phyloP scores from a whole-genome alignment of 257 asterid species.

The Gynochthodes officinalis region DNA sequence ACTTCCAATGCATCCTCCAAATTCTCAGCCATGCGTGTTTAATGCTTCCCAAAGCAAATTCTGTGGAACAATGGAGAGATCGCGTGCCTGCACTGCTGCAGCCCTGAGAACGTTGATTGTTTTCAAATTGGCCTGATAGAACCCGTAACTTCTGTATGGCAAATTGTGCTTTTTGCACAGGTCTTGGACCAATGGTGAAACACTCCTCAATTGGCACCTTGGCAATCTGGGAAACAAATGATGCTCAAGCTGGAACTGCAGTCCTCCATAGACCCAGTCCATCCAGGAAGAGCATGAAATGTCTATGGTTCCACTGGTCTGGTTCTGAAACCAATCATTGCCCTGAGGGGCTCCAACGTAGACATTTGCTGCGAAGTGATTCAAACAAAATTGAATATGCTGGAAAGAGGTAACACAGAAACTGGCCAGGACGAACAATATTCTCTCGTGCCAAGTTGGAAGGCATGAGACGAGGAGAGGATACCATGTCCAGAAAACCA shows the following conservation, averaged over 20 bases:
- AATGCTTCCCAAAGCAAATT: constrained; percentile 90
- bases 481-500: constrained; percentile 88
- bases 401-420: constrained; percentile 60
- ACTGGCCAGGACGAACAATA: constrained; percentile 51
- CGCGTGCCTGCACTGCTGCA: constrained; percentile 79
- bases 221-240: constrained; percentile 93
- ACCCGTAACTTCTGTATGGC: constrained; percentile 63
- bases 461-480: constrained; percentile 61
- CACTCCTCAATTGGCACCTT: constrained; percentile 65
- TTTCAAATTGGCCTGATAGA: constrained; percentile 56
- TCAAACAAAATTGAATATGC: constrained; percentile 75
- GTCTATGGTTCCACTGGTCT: constrained; percentile 73
- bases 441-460: constrained; percentile 68
- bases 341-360: constrained; percentile 74
- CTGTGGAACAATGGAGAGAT: constrained; percentile 48
- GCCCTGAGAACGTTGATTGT: constrained; percentile 56
- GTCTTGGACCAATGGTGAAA: constrained; percentile 68
- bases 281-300: constrained; percentile 58
- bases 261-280: constrained; percentile 91
- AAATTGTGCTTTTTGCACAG: constrained; percentile 76
- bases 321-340: constrained; percentile 88
- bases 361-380: constrained; percentile 78
- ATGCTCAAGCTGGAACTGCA: constrained; percentile 86
- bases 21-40: constrained; percentile 70
- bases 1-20: not conserved